Percentiles rank a stretch among this genome's conserved stretches.
Evolutionary conservation across 495 filamentous ascomycete species (phyloP).

Genomic region (Trichoderma reesei): DNA sequence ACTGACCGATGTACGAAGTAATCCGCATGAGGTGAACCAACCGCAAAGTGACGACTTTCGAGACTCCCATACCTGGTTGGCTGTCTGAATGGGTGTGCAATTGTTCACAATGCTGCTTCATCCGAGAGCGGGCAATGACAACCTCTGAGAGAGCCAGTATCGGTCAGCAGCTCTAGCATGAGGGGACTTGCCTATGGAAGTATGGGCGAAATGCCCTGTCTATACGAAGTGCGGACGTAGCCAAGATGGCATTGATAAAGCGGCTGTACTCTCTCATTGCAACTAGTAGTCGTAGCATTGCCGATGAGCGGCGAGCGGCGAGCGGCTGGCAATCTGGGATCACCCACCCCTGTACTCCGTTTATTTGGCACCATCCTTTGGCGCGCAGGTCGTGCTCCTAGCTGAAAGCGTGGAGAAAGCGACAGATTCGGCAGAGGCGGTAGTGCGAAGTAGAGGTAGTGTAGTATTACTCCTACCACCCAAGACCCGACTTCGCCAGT

Average conservation of each 20-base stretch:
- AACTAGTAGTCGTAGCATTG: background rate
- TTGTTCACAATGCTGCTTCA: too few relatives aligned
- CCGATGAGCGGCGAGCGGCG: background rate
- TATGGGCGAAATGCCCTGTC: background rate
- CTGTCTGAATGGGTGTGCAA: background rate
- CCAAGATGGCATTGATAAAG: background rate
- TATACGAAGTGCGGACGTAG: background rate
- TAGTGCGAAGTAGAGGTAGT: too few relatives aligned
- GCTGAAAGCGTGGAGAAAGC: constrained; percentile 1
- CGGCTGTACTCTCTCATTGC: background rate
- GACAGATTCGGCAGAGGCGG: background rate
- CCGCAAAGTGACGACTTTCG: background rate
- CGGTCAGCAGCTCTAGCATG: background rate
- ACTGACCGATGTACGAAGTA: too few relatives aligned
- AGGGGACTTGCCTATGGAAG: background rate
- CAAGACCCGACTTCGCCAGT: background rate
- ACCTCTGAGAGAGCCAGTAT: background rate
- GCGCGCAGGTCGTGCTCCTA: background rate
- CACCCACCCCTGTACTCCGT: background rate
- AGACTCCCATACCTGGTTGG: too few relatives aligned
- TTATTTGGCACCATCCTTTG: background rate
- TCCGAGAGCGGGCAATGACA: background rate
- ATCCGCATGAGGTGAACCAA: background rate
- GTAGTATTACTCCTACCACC: background rate
- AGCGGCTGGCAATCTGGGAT: background rate